Evolutionary conservation across 1,284 basidiomycete species (phyloP), one percentile per base, ranked within the genome.

Genomic region (Ganoderma resinaceum): DNA sequence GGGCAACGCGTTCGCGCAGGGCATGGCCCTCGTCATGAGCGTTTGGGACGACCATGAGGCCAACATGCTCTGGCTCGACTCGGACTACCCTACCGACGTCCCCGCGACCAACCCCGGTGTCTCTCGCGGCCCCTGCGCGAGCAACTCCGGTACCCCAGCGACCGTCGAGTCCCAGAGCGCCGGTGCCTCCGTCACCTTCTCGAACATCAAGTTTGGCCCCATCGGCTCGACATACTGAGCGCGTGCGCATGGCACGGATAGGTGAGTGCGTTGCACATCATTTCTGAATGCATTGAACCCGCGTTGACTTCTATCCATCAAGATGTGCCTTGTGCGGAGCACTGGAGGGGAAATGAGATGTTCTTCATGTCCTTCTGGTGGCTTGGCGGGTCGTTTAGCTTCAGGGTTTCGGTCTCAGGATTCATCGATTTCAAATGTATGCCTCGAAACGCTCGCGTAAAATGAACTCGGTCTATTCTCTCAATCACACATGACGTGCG

Each of bases 21-120:
- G 87, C 66, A 85, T 88, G 82, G 86, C 87, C 18, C 79, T 89
- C 55, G 85, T 84, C 62, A 75, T 89, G 76, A 82, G 79, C 73
- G 74, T 89, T 72, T 88, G 86, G 81, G 80, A 82, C 74, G 81
- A 83, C 77, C 75, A 82, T 65, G 76, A 75, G 46, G 81, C 76
- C 62, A 73, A 76, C 73, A 81, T 82, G 80, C 78, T 81, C 71
- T 83, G 82, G 81, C 80, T 83, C 74, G 81, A 82, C 76, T 74
- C 73, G 71, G 72, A 76, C 76, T 82, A 81, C 74, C 82, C 82
- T 67, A 76, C 77, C 61, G 71, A 70, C 70, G 68, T 63, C 20
- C 65, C 71, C 71, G 74, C 80, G 31, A 75, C 77, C 66, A 68
- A 70, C 61, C 79, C 81, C 65, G 81, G 82, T 74, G 76, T 81